Conservation (phyloP, 345 rosid genomes). For the Lepidium didymum region DNA sequence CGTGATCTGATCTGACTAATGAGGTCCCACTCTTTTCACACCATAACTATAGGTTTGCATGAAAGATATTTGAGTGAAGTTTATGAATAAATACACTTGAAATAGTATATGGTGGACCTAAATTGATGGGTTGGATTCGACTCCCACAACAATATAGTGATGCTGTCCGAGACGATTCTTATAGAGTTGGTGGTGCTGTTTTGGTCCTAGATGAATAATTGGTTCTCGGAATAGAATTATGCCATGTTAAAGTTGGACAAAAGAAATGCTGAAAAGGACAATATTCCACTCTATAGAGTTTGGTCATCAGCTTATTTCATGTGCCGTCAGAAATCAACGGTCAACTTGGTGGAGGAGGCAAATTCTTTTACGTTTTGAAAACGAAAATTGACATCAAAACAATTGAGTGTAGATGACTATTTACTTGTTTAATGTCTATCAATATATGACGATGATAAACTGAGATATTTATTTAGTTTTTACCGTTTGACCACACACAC, state of each 20-base stretch:
- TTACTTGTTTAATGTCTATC: neutral
- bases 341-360: conserved; percentile 9
- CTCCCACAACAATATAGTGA: neutral
- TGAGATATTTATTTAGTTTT: neutral
- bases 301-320: conserved; percentile 5
- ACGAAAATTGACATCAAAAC: neutral
- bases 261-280: neutral
- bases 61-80: no score
- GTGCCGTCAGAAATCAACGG: neutral
- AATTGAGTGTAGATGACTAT: conserved; percentile 21
- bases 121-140: neutral
- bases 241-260: neutral
- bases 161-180: neutral
- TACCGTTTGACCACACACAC: no score
- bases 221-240: conserved; percentile 18
- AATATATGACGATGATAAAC: neutral
- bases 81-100: no score
- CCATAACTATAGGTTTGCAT: no score
- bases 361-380: conserved; percentile 23
- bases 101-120: neutral
- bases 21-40: conserved; percentile 1
- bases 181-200: neutral
- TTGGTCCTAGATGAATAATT: neutral
- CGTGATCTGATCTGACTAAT: neutral
- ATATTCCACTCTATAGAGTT: neutral